These are phyloP conservation scores for Rhamnella rubrinervis DNA, from an alignment of 331 rosid genomes.

Conservation along the genomic window DNA sequence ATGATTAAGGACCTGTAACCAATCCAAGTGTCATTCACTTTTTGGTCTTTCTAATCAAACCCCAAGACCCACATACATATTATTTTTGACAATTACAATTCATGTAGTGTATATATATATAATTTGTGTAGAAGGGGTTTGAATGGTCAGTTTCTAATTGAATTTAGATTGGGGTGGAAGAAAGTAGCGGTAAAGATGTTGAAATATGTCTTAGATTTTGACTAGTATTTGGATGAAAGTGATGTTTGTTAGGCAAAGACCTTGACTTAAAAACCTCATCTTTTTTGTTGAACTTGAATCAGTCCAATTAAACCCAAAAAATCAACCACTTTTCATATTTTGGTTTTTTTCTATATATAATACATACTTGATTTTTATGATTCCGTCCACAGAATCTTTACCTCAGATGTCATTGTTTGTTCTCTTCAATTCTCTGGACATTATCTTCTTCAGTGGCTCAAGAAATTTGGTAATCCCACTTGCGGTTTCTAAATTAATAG, in stretches of 20 bases:
- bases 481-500: neutral
- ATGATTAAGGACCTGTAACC: too few relatives aligned
- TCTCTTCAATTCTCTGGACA: neutral
- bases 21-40: too few relatives aligned
- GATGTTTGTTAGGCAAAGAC: conserved; percentile 20
- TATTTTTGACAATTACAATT: too few relatives aligned
- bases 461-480: conserved; percentile 14
- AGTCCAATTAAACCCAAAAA: neutral
- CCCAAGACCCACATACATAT: too few relatives aligned
- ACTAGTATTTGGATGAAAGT: neutral
- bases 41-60: too few relatives aligned
- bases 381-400: conserved; percentile 17
- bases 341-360: neutral
- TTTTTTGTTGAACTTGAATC: neutral
- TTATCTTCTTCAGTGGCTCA: conserved; percentile 3
- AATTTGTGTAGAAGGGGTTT: too few relatives aligned
- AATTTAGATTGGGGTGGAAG: too few relatives aligned
- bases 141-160: too few relatives aligned
- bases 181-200: too few relatives aligned
- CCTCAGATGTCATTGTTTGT: conserved; percentile 13
- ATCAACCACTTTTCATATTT: neutral
- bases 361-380: neutral
- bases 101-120: too few relatives aligned
- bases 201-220: neutral
- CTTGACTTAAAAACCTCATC: conserved; percentile 3